Base-by-base conservation (phyloP, 2,329 filamentous ascomycete genomes). In the Trichoderma sp. region DNA sequence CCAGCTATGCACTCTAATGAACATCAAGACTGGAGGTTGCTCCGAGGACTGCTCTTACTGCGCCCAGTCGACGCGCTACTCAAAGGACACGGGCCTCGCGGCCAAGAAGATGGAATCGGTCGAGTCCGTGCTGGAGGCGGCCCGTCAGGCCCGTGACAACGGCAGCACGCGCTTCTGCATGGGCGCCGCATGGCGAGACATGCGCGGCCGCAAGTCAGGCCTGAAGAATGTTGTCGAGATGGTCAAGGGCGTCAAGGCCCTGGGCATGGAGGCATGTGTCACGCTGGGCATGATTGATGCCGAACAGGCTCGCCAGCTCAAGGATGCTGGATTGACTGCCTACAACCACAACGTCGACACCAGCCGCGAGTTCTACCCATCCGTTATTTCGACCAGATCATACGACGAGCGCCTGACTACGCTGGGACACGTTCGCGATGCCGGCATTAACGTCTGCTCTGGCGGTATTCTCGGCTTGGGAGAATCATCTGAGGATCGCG, bases 301-400 rank as follows among this genome's bases (percentile, higher is more conserved):
- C 6, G 85, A 86, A 75, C 94, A 97, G 84, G 94, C 94, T 32
- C 88, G 88, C 78, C 92, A 96, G 83, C 87, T 97, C 74, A 94
- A 94, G 79, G 89, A 90, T 2, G 94, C 94, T 0, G 94, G 94
- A 0, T 82, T 97, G 76, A 97, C 94, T 17, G 94, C 94, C 0
- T 97, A 97, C 82, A 97, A 97, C 83, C 94, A 97, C 86, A 97
- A 97, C 79, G 87, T 97, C 74, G 94, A 97, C 82, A 97, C 94
- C 1, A 94, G 91, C 70, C 88, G 94, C 75, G 94, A 97, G 83
- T 94, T 94, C 81, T 97, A 97, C 79, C 93, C 94, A 0, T 91
- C 87, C 50, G 88, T 97, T 77, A 97, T 97, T 81, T 92, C 93
- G 1, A 97, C 94, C 0, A 87, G 94, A 47, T 91, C 88, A 8